A percentile compares a stretch with the other conserved stretches of the same genome.
phyloP scores from a whole-genome alignment of 2,329 filamentous ascomycete species.

The Trichoderma hamatum region DNA sequence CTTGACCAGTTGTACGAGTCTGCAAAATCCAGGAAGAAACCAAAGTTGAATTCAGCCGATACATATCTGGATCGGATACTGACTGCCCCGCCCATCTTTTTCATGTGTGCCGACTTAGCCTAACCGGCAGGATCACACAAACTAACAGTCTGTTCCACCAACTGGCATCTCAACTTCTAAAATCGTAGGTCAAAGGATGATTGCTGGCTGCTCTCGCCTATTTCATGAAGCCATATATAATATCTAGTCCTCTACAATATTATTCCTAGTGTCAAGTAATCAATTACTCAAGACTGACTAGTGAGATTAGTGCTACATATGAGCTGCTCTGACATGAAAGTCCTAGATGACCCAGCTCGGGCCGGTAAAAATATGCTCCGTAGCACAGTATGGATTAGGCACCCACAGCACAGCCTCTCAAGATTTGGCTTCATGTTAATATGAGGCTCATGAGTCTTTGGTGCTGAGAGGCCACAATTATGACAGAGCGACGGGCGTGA shows the following conservation, averaged over 20 bases:
- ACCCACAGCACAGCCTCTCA: not conserved
- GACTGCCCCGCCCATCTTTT: not conserved
- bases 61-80: too few species aligned
- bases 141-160: not conserved
- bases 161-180: not conserved
- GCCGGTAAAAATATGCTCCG: constrained; percentile 17
- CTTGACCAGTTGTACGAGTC: not conserved
- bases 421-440: constrained; percentile 4
- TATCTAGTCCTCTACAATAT: not conserved
- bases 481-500: not conserved
- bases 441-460: not conserved
- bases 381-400: constrained; percentile 23
- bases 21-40: not conserved
- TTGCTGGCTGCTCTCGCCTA: not conserved
- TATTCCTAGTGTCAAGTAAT: not conserved
- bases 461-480: not conserved
- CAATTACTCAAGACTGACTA: not conserved
- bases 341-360: not conserved
- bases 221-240: not conserved
- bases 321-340: not conserved
- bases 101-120: not conserved
- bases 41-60: not conserved
- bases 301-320: not conserved
- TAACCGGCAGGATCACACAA: not conserved
- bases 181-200: not conserved